These are phyloP conservation scores for Globisporangium uncinulatum DNA, from an alignment of 352 stramenopile genomes.

Conservation along the genomic window DNA sequence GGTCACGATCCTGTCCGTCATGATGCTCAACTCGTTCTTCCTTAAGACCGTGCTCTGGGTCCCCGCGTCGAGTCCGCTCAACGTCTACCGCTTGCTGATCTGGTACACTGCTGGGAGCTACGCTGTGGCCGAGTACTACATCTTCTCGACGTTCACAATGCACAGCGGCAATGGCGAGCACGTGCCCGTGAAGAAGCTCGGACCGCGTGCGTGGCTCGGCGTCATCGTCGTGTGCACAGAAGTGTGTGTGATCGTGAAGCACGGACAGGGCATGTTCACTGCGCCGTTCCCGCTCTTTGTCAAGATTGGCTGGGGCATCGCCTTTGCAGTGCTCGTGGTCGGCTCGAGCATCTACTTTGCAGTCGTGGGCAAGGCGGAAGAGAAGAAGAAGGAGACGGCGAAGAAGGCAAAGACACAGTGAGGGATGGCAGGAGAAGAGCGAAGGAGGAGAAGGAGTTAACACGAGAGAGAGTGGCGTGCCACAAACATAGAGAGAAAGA, in stretches of 20 bases:
- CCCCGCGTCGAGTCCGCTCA: constrained; percentile 73
- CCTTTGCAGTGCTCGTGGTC: constrained; percentile 66
- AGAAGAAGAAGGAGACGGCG: constrained; percentile 8
- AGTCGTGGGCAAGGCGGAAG: constrained; percentile 56
- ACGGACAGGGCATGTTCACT: constrained; percentile 86
- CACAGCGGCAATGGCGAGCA: constrained; percentile 41
- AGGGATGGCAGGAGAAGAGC: neutral
- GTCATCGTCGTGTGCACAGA: constrained; percentile 75
- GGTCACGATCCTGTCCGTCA: constrained; percentile 87
- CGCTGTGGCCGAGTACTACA: constrained; percentile 86
- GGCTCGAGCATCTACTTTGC: constrained; percentile 84
- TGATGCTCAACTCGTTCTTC: constrained; percentile 96
- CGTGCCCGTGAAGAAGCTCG: constrained; percentile 74
- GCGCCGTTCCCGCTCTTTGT: constrained; percentile 74
- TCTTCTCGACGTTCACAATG: constrained; percentile 86
- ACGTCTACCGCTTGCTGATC: constrained; percentile 70
- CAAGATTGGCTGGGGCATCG: constrained; percentile 75
- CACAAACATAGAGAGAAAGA: constrained; percentile 1
- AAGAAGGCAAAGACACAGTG: constrained; percentile 16
- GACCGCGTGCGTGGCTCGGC: constrained; percentile 75
- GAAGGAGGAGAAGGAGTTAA: neutral
- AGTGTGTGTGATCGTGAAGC: constrained; percentile 79
- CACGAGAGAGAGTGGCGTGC: neutral
- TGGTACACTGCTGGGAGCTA: constrained; percentile 87
- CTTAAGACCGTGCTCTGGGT: constrained; percentile 92